Percentiles rank a stretch among this genome's conserved stretches.
Conservation (phyloP, 108 stramenopile genomes). For the Stephanodiscus minutulus region DNA sequence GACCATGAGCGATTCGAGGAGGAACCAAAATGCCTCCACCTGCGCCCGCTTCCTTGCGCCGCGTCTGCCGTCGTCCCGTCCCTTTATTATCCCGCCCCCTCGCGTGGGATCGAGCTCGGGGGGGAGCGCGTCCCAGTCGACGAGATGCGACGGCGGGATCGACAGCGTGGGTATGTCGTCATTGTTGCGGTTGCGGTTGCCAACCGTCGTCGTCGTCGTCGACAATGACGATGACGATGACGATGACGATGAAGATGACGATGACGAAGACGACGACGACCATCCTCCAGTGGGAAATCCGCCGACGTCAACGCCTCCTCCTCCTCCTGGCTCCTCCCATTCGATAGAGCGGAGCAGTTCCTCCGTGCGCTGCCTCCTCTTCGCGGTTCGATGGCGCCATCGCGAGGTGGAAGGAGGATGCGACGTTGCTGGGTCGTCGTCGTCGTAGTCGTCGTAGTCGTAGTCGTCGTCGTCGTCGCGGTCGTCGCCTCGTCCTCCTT, state of each 20-base stretch:
- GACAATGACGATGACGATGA: too few species aligned
- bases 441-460: too few species aligned
- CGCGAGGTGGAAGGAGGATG: constrained; percentile 2
- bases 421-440: too few species aligned
- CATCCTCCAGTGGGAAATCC: too few species aligned
- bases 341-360: constrained; percentile 29
- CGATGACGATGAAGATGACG: neutral
- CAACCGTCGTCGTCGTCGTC: too few species aligned
- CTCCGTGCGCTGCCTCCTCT: constrained; percentile 36
- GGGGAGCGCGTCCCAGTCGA: constrained; percentile 28
- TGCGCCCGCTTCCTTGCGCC: constrained; percentile 36
- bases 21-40: constrained; percentile 41
- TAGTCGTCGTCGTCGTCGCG: too few species aligned
- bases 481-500: too few species aligned
- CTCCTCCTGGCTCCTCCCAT: neutral
- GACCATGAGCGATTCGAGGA: constrained; percentile 23
- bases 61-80: constrained; percentile 8
- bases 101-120: constrained; percentile 38
- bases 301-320: neutral
- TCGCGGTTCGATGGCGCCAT: constrained; percentile 40
- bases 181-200: too few species aligned
- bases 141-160: constrained; percentile 18
- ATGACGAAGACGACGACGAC: neutral
- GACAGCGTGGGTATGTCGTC: constrained; percentile 15
- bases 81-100: constrained; percentile 35